Percentiles rank a stretch among this genome's conserved stretches.
phyloP scores from a whole-genome alignment of 2,329 filamentous ascomycete species.

The Chaetomiaceae sp. region DNA sequence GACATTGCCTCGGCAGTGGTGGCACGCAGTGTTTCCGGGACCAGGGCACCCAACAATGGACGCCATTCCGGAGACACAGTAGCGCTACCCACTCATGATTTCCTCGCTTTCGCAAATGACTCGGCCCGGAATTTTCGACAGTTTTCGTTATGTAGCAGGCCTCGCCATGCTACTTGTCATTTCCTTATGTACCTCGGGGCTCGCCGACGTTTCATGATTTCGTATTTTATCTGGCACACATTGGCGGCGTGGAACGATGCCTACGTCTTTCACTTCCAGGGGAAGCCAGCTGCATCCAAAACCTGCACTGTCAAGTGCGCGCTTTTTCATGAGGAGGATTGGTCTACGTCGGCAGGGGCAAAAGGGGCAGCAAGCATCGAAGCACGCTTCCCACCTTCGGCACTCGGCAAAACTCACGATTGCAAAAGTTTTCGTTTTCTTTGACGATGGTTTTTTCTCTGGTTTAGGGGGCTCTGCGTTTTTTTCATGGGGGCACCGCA shows the following conservation, averaged over 20 bases:
- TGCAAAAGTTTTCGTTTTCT: conserved; percentile 21
- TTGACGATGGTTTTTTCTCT: conserved; percentile 14
- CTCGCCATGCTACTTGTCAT: background rate
- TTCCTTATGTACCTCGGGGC: background rate
- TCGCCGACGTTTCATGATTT: conserved; percentile 14
- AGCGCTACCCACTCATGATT: background rate
- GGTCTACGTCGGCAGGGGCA: conserved; percentile 11
- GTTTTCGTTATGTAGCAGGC: background rate
- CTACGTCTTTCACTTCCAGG: background rate
- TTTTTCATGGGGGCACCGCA: conserved; percentile 9
- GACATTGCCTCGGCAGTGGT: background rate
- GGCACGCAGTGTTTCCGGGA: background rate
- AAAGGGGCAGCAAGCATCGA: conserved; percentile 12
- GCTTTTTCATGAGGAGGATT: conserved; percentile 22
- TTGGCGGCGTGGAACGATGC: conserved; percentile 12
- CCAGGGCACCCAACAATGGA: too few relatives aligned
- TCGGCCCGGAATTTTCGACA: background rate
- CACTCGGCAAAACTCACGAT: conserved; percentile 17
- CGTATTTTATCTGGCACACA: conserved; percentile 6
- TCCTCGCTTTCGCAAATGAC: background rate
- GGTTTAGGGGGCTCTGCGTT: conserved; percentile 15
- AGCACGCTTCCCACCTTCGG: conserved; percentile 9
- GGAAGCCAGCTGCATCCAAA: background rate
- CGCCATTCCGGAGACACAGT: background rate
- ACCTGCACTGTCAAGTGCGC: background rate